A percentile compares a stretch with the other conserved stretches of the same genome.
These are phyloP conservation scores for Fagus crenata DNA, from an alignment of 306 rosid genomes.

Conservation along the genomic window DNA sequence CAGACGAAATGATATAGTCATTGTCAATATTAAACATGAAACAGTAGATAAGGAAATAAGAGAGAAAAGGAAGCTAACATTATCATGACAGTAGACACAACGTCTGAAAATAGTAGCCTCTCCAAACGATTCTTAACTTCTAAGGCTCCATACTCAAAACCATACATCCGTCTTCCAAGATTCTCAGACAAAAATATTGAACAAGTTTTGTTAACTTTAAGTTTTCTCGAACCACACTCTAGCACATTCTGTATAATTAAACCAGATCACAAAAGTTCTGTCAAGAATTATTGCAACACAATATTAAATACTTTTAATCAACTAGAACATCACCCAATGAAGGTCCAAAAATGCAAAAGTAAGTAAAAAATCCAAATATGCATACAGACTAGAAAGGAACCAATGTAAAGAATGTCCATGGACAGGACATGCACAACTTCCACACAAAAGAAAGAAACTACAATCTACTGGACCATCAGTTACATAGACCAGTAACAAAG, in stretches of 20 bases:
- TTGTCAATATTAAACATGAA: not conserved
- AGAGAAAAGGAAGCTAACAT: constrained; percentile 33
- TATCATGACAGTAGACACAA: constrained; percentile 76
- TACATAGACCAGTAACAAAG: not conserved
- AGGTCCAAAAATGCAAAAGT: no score
- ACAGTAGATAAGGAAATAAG: not conserved
- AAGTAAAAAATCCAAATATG: not conserved
- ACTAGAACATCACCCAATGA: not conserved
- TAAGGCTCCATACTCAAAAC: constrained; percentile 82
- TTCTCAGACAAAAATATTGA: constrained; percentile 70
- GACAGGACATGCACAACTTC: not conserved
- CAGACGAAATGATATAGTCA: not conserved
- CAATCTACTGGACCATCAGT: not conserved
- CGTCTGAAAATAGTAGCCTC: constrained; percentile 57
- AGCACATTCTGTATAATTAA: constrained; percentile 50
- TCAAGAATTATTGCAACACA: not conserved
- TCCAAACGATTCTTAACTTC: constrained; percentile 78
- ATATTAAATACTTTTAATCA: constrained; percentile 1
- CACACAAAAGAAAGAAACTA: not conserved
- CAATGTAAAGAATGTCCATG: not conserved
- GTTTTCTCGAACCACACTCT: constrained; percentile 81
- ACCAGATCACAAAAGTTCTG: constrained; percentile 14
- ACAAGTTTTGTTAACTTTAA: constrained; percentile 47
- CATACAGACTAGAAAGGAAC: not conserved
- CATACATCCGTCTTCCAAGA: constrained; percentile 60